Percentiles rank a stretch among this genome's conserved stretches.
Evolutionary conservation across 176 grass and related monocot genomes (phyloP).

Genomic region (Alopecurus myosuroides): DNA sequence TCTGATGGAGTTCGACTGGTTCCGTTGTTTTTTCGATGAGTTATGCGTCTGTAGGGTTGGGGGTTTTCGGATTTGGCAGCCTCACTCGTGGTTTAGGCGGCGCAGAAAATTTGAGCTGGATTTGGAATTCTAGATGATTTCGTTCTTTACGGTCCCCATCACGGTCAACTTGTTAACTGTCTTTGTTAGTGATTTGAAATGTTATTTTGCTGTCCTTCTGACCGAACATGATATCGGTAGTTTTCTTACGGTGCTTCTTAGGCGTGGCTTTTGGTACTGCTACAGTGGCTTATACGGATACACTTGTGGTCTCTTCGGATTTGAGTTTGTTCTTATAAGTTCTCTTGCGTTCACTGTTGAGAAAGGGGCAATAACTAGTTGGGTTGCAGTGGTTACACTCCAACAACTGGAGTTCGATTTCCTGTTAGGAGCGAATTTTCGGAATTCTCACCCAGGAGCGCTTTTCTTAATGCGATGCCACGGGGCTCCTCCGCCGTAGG

Average conservation of each 20-base stretch:
- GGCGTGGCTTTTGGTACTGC: neutral
- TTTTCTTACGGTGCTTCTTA: neutral
- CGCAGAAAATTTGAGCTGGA: neutral
- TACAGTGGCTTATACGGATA: neutral
- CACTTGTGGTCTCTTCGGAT: neutral
- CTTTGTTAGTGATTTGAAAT: neutral
- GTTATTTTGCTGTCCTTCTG: neutral
- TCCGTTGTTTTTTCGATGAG: neutral
- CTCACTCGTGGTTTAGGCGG: neutral
- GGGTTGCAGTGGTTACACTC: no score
- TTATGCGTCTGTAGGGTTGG: constrained; percentile 20
- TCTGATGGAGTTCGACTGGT: neutral
- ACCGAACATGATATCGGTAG: neutral
- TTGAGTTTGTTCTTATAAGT: neutral
- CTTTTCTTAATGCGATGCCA: no score
- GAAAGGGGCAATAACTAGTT: no score
- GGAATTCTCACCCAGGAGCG: no score
- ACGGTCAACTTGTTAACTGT: neutral
- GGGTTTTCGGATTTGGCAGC: neutral
- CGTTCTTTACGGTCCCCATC: neutral
- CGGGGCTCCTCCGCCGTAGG: no score
- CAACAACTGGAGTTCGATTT: no score
- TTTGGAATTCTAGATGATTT: neutral
- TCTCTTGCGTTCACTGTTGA: neutral
- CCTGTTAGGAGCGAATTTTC: no score